Evolutionary conservation across 176 grass and related monocot genomes (phyloP), one percentile per base, ranked within the genome.

Genomic region (Carex myosuroides): DNA sequence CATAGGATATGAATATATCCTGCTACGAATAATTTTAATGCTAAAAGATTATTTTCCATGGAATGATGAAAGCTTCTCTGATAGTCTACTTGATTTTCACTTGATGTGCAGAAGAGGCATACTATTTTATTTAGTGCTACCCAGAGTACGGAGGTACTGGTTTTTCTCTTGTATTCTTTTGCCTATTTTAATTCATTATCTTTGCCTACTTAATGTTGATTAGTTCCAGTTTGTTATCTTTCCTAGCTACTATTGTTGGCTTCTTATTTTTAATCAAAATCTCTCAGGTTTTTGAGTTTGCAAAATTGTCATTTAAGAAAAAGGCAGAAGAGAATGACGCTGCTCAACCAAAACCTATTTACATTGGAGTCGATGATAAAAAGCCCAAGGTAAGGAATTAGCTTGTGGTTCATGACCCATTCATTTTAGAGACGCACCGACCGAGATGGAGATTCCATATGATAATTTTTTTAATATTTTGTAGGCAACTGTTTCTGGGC

Each of bases 111-210:
- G 88, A 62, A 85, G 24, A 86, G 88, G 60, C 84, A 89, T 86
- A 89, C 88, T 29, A 77, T 85, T 78, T 78, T 89, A 46, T 89
- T 89, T 77, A 81, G 82, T 77, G 84, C 88, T 30, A 89, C 88
- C 8, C 88, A 89, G 69, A 89, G 64, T 33, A 79, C 84, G 50
- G 54, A 89, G 84, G 88, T 89, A 6, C 13, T 57, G 14, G 8
- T 16, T 48, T 41, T 73, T 64, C 44, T 58, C 61, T 24, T 77
- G 22, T 59, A 10, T 70, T 70, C 35, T n/a, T 71, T 71, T 46
- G 68, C 3, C 64, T 46, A 18, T 58, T 18, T 18, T 58, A 58
- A 0, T 5, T 58, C 68, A 1, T 71, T 71, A 22, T 71, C 41
- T 46, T 71, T 71, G 35, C 6, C 7, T 44, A 11, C 44, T 42